A percentile compares a stretch with the other conserved stretches of the same genome.
phyloP scores from a whole-genome alignment of 2,329 filamentous ascomycete species.

The Endocalyx cinctus region DNA sequence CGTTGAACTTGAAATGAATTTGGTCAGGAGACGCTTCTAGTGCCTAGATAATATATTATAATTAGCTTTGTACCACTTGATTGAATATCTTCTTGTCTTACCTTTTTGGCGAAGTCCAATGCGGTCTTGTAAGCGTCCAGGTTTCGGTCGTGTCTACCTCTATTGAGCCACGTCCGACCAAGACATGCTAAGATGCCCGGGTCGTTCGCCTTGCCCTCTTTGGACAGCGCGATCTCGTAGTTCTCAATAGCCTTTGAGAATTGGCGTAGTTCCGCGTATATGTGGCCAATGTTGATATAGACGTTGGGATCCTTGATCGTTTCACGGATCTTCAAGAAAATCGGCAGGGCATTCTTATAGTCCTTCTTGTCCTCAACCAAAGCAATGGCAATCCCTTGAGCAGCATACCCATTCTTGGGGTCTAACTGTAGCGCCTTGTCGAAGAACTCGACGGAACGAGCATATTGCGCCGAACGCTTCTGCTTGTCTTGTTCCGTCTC shows the following conservation, averaged over 20 bases:
- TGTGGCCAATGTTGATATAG: conserved; percentile 88
- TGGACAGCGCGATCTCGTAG: conserved; percentile 81
- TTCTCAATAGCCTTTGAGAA: conserved; percentile 89
- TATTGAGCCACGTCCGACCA: conserved; percentile 80
- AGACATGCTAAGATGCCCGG: conserved; percentile 78
- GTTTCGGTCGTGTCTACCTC: conserved; percentile 61
- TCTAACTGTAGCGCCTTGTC: conserved; percentile 96
- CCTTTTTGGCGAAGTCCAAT: conserved; percentile 59
- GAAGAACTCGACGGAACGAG: conserved; percentile 94
- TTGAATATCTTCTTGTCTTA: conserved; percentile 26
- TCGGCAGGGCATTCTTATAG: conserved; percentile 71
- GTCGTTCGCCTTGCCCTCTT: conserved; percentile 70
- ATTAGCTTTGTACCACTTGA: conserved; percentile 16
- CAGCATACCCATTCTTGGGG: conserved; percentile 90
- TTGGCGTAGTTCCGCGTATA: conserved; percentile 85
- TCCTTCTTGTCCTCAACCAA: conserved; percentile 94
- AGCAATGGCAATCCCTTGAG: conserved; percentile 92
- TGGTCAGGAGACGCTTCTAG: conserved; percentile 76
- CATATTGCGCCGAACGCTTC: conserved; percentile 81
- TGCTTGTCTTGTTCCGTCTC: conserved; percentile 87
- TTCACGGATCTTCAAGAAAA: conserved; percentile 87
- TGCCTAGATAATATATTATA: conserved; percentile 50
- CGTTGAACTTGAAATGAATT: conserved; percentile 92
- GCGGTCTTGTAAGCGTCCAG: conserved; percentile 54
- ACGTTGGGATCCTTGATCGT: conserved; percentile 85